phyloP scores from a whole-genome alignment of 2,329 filamentous ascomycete genomes.

The Diaporthe vaccinii region DNA sequence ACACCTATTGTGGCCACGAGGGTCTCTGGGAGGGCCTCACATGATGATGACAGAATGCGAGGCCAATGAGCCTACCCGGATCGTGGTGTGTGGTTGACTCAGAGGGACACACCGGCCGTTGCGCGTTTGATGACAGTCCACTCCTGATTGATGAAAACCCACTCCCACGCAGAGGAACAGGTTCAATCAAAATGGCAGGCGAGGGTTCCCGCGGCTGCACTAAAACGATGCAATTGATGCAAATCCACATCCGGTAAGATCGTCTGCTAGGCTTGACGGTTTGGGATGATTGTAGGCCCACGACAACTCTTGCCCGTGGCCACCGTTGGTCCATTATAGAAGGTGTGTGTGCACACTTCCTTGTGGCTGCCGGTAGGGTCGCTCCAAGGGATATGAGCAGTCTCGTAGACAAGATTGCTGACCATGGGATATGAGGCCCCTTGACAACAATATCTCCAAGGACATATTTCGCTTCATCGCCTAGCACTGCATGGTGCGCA shows the following conservation, averaged over 20 bases:
- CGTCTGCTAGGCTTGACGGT: constrained; percentile 21
- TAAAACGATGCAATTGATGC: constrained; percentile 24
- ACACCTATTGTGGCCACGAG: constrained; percentile 10
- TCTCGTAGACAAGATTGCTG: not conserved
- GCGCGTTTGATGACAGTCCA: constrained; percentile 37
- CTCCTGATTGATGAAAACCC: constrained; percentile 36
- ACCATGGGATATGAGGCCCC: constrained; percentile 4
- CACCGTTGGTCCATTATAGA: constrained; percentile 12
- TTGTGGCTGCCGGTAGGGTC: not conserved
- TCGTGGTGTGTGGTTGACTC: constrained; percentile 42
- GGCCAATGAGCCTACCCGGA: constrained; percentile 37
- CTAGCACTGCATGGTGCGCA: constrained; percentile 7
- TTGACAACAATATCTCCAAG: constrained; percentile 11
- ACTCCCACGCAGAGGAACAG: constrained; percentile 26
- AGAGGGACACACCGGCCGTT: constrained; percentile 26
- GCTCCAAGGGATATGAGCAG: not conserved
- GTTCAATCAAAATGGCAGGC: constrained; percentile 34
- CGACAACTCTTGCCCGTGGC: constrained; percentile 22
- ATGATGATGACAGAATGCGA: constrained; percentile 45
- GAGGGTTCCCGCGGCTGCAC: constrained; percentile 34
- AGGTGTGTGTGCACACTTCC: not conserved
- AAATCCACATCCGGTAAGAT: constrained; percentile 30
- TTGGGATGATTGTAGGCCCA: constrained; percentile 31
- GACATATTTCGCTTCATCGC: constrained; percentile 21
- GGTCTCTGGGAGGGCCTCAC: constrained; percentile 41